These are phyloP conservation scores for Nakazawaea peltata DNA, from an alignment of 805 yeast genomes.

Conservation along the genomic window DNA sequence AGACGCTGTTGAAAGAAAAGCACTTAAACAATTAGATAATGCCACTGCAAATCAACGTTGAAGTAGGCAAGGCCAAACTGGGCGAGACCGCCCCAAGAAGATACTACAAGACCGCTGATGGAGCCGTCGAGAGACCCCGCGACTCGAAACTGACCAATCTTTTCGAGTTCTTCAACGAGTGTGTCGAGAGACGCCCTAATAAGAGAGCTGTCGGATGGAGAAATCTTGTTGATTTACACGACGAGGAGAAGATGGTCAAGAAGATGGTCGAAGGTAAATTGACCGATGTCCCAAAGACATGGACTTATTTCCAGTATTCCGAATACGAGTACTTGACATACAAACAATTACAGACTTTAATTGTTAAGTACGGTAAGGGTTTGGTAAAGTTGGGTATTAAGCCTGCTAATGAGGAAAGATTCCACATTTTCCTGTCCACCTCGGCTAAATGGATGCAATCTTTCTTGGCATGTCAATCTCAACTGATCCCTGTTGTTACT, in stretches of 20 bases:
- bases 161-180: slow-evolving; percentile 60
- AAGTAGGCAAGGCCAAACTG: slow-evolving; percentile 61
- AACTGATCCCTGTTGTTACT: slow-evolving; percentile 80
- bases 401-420: slow-evolving; percentile 49
- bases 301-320: slow-evolving; percentile 79
- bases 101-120: slow-evolving; percentile 39
- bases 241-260: slow-evolving; percentile 64
- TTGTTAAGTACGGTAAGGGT: slow-evolving; percentile 64
- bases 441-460: slow-evolving; percentile 88
- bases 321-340: slow-evolving; percentile 62
- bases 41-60: slow-evolving; percentile 41
- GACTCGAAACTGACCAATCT: slow-evolving; percentile 60
- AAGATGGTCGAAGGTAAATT: slow-evolving; percentile 76
- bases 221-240: slow-evolving; percentile 63
- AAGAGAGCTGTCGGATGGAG: slow-evolving; percentile 70
- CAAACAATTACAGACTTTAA: slow-evolving; percentile 41
- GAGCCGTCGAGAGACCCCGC: slow-evolving; percentile 47
- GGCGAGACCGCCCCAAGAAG: slow-evolving; percentile 85
- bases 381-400: slow-evolving; percentile 62
- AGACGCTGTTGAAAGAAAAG: too few relatives aligned
- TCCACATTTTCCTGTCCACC: slow-evolving; percentile 86
- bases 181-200: slow-evolving; percentile 47
- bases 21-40: too few relatives aligned
- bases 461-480: slow-evolving; percentile 70
- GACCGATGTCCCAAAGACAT: slow-evolving; percentile 66